phyloP scores from a whole-genome alignment of 192 early-diverging fungal species.

The Umbelopsis ramanniana region DNA sequence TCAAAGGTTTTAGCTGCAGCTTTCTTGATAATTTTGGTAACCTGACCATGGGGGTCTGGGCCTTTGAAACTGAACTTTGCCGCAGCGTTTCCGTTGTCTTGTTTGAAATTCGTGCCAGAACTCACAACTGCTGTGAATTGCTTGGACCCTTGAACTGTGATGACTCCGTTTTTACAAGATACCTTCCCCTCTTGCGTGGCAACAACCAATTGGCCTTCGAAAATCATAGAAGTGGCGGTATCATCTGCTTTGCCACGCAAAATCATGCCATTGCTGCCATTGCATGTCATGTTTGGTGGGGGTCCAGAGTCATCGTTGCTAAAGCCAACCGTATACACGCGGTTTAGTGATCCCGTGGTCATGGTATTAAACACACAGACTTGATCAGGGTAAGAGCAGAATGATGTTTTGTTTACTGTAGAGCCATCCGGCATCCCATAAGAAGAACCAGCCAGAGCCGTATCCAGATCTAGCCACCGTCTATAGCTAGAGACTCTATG shows the following conservation, averaged over 20 bases:
- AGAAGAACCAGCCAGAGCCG: not conserved
- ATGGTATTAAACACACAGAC: conserved; percentile 24
- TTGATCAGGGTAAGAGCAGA: conserved; percentile 40
- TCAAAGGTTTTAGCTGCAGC: not conserved
- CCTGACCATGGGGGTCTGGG: not conserved
- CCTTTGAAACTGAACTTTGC: not conserved
- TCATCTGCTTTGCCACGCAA: not conserved
- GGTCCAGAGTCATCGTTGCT: not conserved
- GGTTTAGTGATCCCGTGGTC: not conserved
- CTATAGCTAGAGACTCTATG: not conserved
- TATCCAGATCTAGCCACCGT: conserved; percentile 3
- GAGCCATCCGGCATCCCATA: not conserved
- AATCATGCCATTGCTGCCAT: not conserved
- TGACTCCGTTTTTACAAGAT: not conserved
- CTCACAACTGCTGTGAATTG: conserved; percentile 1
- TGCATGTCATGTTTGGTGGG: not conserved
- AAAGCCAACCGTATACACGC: not conserved
- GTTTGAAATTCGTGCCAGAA: not conserved
- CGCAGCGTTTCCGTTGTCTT: not conserved
- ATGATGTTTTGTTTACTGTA: conserved; percentile 4
- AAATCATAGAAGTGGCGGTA: not conserved
- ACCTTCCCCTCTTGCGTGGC: not conserved
- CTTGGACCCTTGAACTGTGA: not conserved
- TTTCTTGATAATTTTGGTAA: not conserved
- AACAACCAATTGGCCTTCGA: not conserved